Base-by-base conservation (phyloP, 441 rosid genomes). In the Aleurites moluccanus region DNA sequence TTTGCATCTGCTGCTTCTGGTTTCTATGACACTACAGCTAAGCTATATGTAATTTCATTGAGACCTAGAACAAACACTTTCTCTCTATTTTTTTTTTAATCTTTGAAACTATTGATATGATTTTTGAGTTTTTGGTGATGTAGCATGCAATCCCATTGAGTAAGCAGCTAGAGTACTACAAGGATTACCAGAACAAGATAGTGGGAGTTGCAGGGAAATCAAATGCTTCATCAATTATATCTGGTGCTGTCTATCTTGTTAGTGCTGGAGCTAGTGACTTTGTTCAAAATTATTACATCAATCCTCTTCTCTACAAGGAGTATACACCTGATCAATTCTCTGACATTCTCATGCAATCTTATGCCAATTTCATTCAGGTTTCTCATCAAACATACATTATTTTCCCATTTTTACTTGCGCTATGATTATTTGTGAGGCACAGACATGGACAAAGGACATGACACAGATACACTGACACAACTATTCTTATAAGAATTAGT, bases 1-100 rank as follows among this genome's bases (percentile, higher is more conserved):
- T 96, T 94, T 77, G 99, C 98, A 66, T 96, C 99, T 2, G 99
- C 94, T 73, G 97, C 88, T 75, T 87, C 98, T 77, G 98, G 99
- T 67, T 92, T 85, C 68, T 93, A 92, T 77, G 94, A 92, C 25
- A 75, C 80, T 61, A 88, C 97, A n/a, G 91, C 99, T 30, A 35
- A 44, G 61, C 7, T 90, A 30, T 90, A 86, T 69, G 99, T 96
- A 77, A 88, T 77, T 56, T 21, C 69, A 65, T 67, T 9, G 10
- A 13, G 11, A 42, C 70, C 53, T 44, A 61, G n/a, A 38, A 25
- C 2, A 25, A 11, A 45, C 8, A 20, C 55, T 20, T 9, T 35
- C 49, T 57, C 10, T 71, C 11, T 45, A 10, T 61, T 25, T 13
- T 16, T 23, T 11, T 53, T n/a, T n/a, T n/a, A n/a, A n/a, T 28